Evolutionary conservation across 176 grass and related monocot genomes (phyloP).

Genomic region (Zoysia pacifica): DNA sequence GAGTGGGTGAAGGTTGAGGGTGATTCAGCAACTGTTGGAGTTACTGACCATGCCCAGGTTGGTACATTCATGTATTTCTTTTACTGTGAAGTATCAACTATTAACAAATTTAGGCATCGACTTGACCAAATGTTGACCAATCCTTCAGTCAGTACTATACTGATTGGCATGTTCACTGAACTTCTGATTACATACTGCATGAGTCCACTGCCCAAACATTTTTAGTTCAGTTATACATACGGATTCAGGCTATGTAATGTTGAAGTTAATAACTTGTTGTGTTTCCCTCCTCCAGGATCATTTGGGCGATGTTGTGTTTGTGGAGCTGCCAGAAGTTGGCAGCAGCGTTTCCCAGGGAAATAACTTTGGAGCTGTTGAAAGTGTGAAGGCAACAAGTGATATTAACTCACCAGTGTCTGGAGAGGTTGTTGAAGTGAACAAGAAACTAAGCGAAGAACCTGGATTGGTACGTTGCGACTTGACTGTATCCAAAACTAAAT

Average conservation of each 20-base stretch:
- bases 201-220: not conserved
- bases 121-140: not conserved
- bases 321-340: constrained; percentile 91
- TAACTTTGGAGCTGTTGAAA: constrained; percentile 90
- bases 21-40: constrained; percentile 78
- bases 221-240: not conserved
- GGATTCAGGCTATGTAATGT: not conserved
- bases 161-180: not conserved
- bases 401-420: constrained; percentile 80
- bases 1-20: constrained; percentile 92
- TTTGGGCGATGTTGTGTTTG: constrained; percentile 95
- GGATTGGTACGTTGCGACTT: constrained; percentile 56
- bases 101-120: not conserved
- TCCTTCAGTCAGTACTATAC: not conserved
- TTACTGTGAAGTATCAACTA: not conserved
- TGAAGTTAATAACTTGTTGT: constrained; percentile 5
- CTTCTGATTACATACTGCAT: not conserved
- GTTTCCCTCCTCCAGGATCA: constrained; percentile 60
- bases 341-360: constrained; percentile 58
- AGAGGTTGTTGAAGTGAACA: constrained; percentile 75
- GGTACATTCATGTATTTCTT: not conserved
- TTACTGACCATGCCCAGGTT: constrained; percentile 99
- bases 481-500: not conserved
- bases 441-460: constrained; percentile 53
- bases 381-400: constrained; percentile 97